Evolutionary conservation across 257 asterid species (phyloP), one percentile per base, ranked within the genome.

Genomic region (Solanum medicagineum): DNA sequence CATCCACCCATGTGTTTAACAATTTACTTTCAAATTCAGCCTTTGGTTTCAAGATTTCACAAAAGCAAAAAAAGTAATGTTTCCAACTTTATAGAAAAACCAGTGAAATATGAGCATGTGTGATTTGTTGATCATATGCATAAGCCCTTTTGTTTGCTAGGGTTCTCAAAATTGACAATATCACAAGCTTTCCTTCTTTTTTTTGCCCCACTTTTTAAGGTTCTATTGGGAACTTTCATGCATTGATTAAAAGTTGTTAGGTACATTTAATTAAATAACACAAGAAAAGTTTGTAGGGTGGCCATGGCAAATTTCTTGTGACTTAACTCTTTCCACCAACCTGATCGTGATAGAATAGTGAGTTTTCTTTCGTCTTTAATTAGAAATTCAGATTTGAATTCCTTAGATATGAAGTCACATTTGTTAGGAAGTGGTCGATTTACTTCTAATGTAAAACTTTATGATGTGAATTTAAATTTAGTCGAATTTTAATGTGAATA

Each of bases 131-230:
- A 83, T 85, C 85, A 56, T 87, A 71, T 26, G 45, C 14, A 59
- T 63, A 63, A 63, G 2, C 60, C 20, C 59, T 16, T 75, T 75
- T 74, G 55, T 24, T 19, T 63, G 57, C 26, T 65, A 47, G 42
- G 42, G 47, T 85, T 75, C 60, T 84, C 81, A 87, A 73, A 80
- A 8, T 81, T 87, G 84, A 66, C 86, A 22, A 77, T 82, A 55
- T 86, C 65, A 77, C 85, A 87, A 85, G 85, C 51, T 69, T 70
- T 42, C 8, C 51, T 26, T 10, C 11, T 55, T 65, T 49, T 62
- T 1, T 24, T n/a, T n/a, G 45, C 1, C 56, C 53, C 56, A n/a
- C 14, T 54, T 80, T 87, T 40, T 15, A 53, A 51, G 51, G 86
- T 57, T 84, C 63, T 53, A 57, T 45, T 45, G 44, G 77, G 44